Base-by-base conservation (phyloP, 768 basidiomycete species). In the Lactarius tabidus region DNA sequence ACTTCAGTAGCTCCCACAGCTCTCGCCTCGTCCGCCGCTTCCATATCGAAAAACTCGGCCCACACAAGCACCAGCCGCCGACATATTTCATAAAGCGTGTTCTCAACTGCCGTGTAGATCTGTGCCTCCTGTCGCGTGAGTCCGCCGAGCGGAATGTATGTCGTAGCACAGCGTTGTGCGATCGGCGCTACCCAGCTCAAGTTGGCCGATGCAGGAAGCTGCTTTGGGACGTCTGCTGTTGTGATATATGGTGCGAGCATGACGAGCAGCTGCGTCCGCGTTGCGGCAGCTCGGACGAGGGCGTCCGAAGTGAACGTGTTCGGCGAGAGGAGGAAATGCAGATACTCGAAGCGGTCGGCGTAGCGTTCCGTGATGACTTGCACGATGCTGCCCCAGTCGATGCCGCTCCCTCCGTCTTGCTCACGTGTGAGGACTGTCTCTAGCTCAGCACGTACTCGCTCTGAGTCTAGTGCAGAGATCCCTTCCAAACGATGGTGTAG, bases 321-420 rank as follows among this genome's bases (percentile, higher is more conserved):
- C 3, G 67, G 48, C 6, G 59, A 66, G 8, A 83, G 73, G 28
- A 79, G 71, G 64, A 79, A 71, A 18, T 71, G 75, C 9, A 79
- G 65, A 23, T 77, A 64, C 60, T 82, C 78, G 14, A 84, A 71
- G n/a, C 82, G 71, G 18, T 75, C 75, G 4, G 74, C 74, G 57
- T 79, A 80, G 9, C 81, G 78, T 43, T 81, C 75, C 2, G 75
- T 72, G n/a, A 82, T 69, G 29, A 77, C 74, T 12, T 75, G 73
- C 20, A 76, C 68, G 45, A 81, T 70, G 2, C 74, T 73, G 28
- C 70, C 69, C 82, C 82, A 83, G 68, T 83, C 80, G 4, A 82
- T 63, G 0, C 74, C 75, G 58, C 77, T 80, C 17, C 57, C 57
- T 3, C 29, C 10, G 9, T 67, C 70, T 2, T 38, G 53, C 20